Conservation (phyloP, 2,329 filamentous ascomycete genomes). For the Rhynchosporium secalis region DNA sequence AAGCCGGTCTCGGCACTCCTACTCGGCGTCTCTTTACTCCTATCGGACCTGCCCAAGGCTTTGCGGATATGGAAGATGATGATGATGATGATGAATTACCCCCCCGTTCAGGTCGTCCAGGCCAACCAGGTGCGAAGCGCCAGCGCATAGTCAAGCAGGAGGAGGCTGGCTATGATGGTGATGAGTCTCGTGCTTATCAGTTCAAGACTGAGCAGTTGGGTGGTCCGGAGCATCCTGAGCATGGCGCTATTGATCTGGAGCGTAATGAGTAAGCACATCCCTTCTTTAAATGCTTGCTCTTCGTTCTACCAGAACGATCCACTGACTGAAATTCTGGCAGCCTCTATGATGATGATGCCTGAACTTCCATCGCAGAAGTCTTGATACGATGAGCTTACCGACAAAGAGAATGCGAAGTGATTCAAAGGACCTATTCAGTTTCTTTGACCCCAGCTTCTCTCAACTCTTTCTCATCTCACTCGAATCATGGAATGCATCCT, state of each 20-base stretch:
- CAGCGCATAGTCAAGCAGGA: constrained; percentile 23
- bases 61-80: constrained; percentile 17
- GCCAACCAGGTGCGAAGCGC: constrained; percentile 18
- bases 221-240: constrained; percentile 5
- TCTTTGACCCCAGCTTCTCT: no score
- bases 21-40: no score
- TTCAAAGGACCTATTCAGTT: no score
- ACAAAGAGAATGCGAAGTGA: no score
- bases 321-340: not conserved
- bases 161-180: constrained; percentile 17
- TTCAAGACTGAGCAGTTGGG: constrained; percentile 21
- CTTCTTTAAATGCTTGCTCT: not conserved
- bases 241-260: constrained; percentile 22
- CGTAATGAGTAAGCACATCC: constrained; percentile 26
- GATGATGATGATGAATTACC: constrained; percentile 24
- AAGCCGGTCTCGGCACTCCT: no score
- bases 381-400: no score
- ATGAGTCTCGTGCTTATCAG: not conserved
- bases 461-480: no score
- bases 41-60: not conserved
- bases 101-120: not conserved
- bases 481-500: no score
- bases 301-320: not conserved
- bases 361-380: not conserved
- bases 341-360: constrained; percentile 1